Base-by-base conservation (phyloP, 176 grass and related monocot genomes). In the Triticum turgidum region DNA sequence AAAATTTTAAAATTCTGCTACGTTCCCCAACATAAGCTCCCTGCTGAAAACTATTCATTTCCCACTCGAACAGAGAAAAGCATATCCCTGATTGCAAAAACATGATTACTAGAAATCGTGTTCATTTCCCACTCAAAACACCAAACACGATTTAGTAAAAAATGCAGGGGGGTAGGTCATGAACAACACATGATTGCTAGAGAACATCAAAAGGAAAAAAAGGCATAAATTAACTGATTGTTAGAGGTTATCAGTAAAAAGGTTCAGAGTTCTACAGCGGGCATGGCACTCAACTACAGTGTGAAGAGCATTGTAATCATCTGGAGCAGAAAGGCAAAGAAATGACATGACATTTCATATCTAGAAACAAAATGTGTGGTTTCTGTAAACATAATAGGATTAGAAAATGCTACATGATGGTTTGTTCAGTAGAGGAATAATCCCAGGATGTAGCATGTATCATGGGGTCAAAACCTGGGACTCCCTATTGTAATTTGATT, bases 151-250 rank as follows among this genome's bases (percentile, higher is more conserved):
- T 34, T 34, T 34, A 34, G 33, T 34, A 30, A 30, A 30, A 30
- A 30, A 30, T 30, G 29, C 29, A 30, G 29, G 29, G 29, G 29
- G 29, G 29, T 30, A 39, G 6, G 1, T 9, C 22, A 58, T 18
- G 45, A 85, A 68, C n/a, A 84, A 20, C 9, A 74, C 76, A 73
- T 65, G 10, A 73, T 76, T 85, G 62, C 18, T 68, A 61, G 18
- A 62, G 82, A 84, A 84, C 35, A 76, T 66, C 61, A 58, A 71
- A 56, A 44, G 45, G 45, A 52, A 67, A 63, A 63, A 78, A 42
- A 54, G 30, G 54, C 32, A 61, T n/a, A 78, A 17, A 63, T 47
- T 21, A 65, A 15, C 24, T 47, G 71, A 45, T 17, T 47, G 71
- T 47, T 47, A 74, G 22, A 74, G n/a, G 42, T 74, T 47, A 74